These are phyloP conservation scores for Calocera viscosa DNA, from an alignment of 768 basidiomycete genomes.

Conservation along the genomic window DNA sequence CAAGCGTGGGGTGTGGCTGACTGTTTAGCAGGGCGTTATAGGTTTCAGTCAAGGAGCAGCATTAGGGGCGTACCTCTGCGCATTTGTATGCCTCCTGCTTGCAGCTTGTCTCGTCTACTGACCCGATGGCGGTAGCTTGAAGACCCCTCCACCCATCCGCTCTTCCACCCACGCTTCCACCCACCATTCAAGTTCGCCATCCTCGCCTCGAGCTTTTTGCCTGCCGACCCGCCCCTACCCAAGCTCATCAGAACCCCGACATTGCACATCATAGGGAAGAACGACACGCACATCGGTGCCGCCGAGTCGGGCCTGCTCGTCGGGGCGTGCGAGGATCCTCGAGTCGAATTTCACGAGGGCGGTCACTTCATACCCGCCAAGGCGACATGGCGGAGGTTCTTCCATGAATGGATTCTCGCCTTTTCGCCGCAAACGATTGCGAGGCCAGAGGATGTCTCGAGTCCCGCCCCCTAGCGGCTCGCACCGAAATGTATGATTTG, in stretches of 20 bases:
- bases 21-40: background rate
- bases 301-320: background rate
- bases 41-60: constrained; percentile 10
- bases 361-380: background rate
- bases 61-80: background rate
- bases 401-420: background rate
- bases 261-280: background rate
- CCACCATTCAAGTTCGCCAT: background rate
- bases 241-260: background rate
- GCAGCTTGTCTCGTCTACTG: background rate
- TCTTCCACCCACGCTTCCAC: background rate
- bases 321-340: background rate
- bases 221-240: background rate
- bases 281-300: background rate
- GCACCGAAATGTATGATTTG: no score
- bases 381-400: background rate
- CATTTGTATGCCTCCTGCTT: background rate
- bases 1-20: background rate
- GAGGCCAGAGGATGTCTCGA: no score
- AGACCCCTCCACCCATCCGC: background rate
- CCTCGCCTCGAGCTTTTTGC: background rate
- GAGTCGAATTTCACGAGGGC: background rate
- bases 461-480: no score
- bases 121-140: background rate
- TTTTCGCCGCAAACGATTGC: no score